A percentile compares a stretch with the other conserved stretches of the same genome.
These are phyloP conservation scores for Tilletia setariae DNA, from an alignment of 1,284 basidiomycete genomes.

Conservation along the genomic window DNA sequence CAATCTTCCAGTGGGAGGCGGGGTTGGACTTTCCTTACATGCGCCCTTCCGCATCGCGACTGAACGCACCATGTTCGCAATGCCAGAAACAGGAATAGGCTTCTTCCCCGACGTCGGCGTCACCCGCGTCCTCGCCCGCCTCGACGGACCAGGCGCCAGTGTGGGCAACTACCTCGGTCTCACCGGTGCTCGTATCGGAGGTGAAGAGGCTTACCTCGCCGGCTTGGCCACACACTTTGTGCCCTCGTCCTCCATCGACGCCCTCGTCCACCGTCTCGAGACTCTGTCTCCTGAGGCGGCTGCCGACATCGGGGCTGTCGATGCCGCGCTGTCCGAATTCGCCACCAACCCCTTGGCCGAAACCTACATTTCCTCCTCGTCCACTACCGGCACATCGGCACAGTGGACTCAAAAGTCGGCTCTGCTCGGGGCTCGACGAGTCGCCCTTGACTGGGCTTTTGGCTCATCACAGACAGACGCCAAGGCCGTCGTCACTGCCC, in stretches of 20 bases:
- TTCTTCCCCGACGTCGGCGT: conserved; percentile 81
- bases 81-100: conserved; percentile 66
- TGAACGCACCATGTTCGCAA: conserved; percentile 79
- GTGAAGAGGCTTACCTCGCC: conserved; percentile 46
- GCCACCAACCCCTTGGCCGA: conserved; percentile 30
- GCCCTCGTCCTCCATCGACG: conserved; percentile 32
- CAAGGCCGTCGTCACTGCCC: conserved; percentile 38
- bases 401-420: conserved; percentile 26
- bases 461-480: conserved; percentile 31
- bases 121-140: conserved; percentile 78
- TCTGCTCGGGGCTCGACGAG: conserved; percentile 42
- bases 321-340: conserved; percentile 19
- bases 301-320: conserved; percentile 29
- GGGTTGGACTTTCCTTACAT: conserved; percentile 82
- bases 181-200: conserved; percentile 62
- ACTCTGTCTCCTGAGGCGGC: conserved; percentile 34
- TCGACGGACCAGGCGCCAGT: conserved; percentile 69
- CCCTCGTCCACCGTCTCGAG: conserved; percentile 36
- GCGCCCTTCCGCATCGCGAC: conserved; percentile 91
- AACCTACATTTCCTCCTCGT: conserved; percentile 19
- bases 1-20: conserved; percentile 77
- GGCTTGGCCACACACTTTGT: conserved; percentile 52
- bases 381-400: neutral
- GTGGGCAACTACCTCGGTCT: conserved; percentile 90
- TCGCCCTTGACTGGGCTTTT: conserved; percentile 49